Percentiles rank a stretch among this genome's conserved stretches.
Evolutionary conservation across 768 basidiomycete species (phyloP).

Genomic region (Lanmaoa rubissima): DNA sequence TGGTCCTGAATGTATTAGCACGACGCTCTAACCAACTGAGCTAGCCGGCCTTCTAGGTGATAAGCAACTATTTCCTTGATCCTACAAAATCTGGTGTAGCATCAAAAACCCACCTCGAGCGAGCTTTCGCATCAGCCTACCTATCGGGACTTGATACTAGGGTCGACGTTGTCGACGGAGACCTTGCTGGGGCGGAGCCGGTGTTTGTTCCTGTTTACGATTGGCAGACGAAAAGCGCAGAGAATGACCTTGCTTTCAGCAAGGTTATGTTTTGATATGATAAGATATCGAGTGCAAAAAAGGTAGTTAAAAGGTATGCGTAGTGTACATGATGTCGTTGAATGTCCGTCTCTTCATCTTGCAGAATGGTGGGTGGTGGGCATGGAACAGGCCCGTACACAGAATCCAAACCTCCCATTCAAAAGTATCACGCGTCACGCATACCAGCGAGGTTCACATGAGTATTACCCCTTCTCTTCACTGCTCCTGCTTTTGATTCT

Average conservation of each 20-base stretch:
- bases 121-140: no score
- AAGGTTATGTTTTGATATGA: neutral
- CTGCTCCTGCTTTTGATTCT: constrained; percentile 36
- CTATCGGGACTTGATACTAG: no score
- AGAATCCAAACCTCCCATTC: neutral
- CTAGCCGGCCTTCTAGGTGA: constrained; percentile 61
- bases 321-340: constrained; percentile 17
- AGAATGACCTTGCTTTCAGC: no score
- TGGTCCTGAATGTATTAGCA: constrained; percentile 47
- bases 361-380: neutral
- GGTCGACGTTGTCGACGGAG: no score
- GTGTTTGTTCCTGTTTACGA: no score
- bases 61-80: no score
- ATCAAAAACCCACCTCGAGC: no score
- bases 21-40: constrained; percentile 94
- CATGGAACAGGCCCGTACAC: neutral
- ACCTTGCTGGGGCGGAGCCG: no score
- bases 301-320: constrained; percentile 3
- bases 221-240: no score
- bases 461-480: constrained; percentile 4
- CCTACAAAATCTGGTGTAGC: no score
- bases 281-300: neutral
- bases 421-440: neutral
- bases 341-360: neutral
- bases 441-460: neutral